phyloP scores from a whole-genome alignment of 108 stramenopile species.

The Bacterosira constricta region DNA sequence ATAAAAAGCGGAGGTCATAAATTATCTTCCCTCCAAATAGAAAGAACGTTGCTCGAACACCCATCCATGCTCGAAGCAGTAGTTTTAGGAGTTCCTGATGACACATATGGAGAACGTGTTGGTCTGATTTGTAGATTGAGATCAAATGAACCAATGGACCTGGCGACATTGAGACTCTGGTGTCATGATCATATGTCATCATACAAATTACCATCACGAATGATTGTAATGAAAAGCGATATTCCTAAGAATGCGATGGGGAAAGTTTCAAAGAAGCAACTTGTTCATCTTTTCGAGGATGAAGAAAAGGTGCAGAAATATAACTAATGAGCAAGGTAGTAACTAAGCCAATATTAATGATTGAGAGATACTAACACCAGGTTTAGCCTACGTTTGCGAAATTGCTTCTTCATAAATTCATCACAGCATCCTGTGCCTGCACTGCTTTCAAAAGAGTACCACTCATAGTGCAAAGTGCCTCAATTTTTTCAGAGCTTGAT shows the following conservation, averaged over 20 bases:
- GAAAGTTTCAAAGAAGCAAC: constrained; percentile 71
- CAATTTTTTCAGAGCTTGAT: constrained; percentile 53
- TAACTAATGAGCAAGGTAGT: background rate
- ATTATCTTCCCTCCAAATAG: constrained; percentile 59
- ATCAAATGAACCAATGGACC: background rate
- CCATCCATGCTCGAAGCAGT: constrained; percentile 29
- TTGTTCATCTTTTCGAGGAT: constrained; percentile 35
- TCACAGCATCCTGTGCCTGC: constrained; percentile 14
- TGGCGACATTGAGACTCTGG: constrained; percentile 52
- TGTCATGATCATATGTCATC: constrained; percentile 31
- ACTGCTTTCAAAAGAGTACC: constrained; percentile 68
- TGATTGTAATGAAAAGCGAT: constrained; percentile 45
- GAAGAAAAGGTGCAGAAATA: background rate
- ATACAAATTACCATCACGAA: constrained; percentile 51
- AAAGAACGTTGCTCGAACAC: constrained; percentile 52
- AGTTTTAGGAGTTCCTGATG: constrained; percentile 46
- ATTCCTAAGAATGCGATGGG: constrained; percentile 81
- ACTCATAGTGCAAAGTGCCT: constrained; percentile 65
- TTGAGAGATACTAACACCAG: background rate
- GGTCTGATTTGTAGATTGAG: constrained; percentile 21
- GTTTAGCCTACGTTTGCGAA: too few species aligned
- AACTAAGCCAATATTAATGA: background rate
- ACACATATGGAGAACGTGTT: constrained; percentile 40
- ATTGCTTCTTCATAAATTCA: constrained; percentile 27
- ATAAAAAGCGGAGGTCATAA: constrained; percentile 56